Evolutionary conservation across 2,329 filamentous ascomycete genomes (phyloP).

Genomic region (Colletotrichum endophyticum): DNA sequence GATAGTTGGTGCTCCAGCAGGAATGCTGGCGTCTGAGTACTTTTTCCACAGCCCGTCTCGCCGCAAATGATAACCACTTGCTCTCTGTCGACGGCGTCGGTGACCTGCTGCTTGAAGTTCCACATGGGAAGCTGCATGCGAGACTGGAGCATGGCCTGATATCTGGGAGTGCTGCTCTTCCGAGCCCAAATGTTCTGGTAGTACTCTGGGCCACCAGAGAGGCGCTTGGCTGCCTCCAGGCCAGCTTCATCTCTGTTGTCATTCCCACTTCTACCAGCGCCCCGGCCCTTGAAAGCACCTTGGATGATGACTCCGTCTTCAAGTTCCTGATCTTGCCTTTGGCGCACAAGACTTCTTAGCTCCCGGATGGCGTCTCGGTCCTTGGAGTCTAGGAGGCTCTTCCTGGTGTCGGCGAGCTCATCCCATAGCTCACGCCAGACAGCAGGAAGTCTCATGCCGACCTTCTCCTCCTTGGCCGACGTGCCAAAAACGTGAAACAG

Average conservation of each 20-base stretch:
- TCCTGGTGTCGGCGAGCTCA: constrained; percentile 75
- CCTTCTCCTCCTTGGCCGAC: constrained; percentile 85
- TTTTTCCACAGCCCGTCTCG: constrained; percentile 97
- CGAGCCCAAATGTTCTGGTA: constrained; percentile 65
- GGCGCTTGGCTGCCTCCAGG: constrained; percentile 47
- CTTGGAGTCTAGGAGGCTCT: constrained; percentile 69
- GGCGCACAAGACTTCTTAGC: constrained; percentile 73
- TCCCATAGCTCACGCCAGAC: constrained; percentile 87
- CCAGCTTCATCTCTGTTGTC: constrained; percentile 55
- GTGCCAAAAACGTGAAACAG: constrained; percentile 81
- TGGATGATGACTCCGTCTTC: constrained; percentile 79
- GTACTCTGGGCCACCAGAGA: constrained; percentile 47
- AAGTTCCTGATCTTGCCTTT: constrained; percentile 71
- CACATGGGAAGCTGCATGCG: constrained; percentile 90
- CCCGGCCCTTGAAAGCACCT: constrained; percentile 74
- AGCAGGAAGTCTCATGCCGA: constrained; percentile 76
- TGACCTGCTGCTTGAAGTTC: constrained; percentile 78
- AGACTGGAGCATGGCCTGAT: constrained; percentile 78
- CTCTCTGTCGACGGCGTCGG: constrained; percentile 77
- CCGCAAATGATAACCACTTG: constrained; percentile 94
- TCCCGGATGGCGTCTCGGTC: constrained; percentile 74
- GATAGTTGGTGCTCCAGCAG: constrained; percentile 88
- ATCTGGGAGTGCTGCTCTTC: constrained; percentile 63
- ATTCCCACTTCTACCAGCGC: constrained; percentile 46
- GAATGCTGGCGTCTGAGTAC: constrained; percentile 95